phyloP scores from a whole-genome alignment of 108 stramenopile genomes.

The Pelagomonas calceolata region DNA sequence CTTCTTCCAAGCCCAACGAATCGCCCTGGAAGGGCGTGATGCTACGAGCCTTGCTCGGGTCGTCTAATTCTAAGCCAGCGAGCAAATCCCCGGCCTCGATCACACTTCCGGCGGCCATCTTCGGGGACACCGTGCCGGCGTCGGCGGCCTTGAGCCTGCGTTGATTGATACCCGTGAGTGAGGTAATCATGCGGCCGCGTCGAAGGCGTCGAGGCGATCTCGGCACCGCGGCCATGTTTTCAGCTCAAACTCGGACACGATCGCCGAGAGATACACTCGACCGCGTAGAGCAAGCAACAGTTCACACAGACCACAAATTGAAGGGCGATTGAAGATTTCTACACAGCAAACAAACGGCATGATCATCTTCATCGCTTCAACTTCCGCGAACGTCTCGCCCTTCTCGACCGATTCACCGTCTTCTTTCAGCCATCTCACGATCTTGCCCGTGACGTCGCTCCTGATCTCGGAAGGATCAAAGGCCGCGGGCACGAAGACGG shows the following conservation, averaged over 20 bases:
- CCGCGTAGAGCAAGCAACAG: no score
- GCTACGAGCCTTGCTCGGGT: slow-evolving; percentile 87
- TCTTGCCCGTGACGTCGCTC: slow-evolving; percentile 93
- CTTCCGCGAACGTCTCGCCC: slow-evolving; percentile 85
- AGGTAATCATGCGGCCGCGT: no score
- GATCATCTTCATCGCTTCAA: slow-evolving; percentile 92
- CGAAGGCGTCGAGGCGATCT: no score
- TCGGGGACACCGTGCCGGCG: slow-evolving; percentile 80
- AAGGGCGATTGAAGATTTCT: no score
- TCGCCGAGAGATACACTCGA: no score
- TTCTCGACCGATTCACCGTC: slow-evolving; percentile 71
- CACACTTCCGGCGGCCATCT: slow-evolving; percentile 80
- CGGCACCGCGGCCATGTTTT: no score
- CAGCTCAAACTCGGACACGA: no score
- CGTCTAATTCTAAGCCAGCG: slow-evolving; percentile 81
- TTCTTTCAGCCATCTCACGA: slow-evolving; percentile 92
- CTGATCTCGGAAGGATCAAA: slow-evolving; percentile 92
- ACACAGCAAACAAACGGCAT: no score
- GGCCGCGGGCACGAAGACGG: slow-evolving; percentile 78
- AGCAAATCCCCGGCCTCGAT: slow-evolving; percentile 88
- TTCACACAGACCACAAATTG: no score
- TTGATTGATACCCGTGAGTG: no score
- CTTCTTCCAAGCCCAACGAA: background rate
- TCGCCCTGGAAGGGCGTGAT: slow-evolving; percentile 53
- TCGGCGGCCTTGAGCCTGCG: slow-evolving; percentile 88